Base-by-base conservation (phyloP, 2,329 filamentous ascomycete genomes). In the Microdochium trichocladiopsis region DNA sequence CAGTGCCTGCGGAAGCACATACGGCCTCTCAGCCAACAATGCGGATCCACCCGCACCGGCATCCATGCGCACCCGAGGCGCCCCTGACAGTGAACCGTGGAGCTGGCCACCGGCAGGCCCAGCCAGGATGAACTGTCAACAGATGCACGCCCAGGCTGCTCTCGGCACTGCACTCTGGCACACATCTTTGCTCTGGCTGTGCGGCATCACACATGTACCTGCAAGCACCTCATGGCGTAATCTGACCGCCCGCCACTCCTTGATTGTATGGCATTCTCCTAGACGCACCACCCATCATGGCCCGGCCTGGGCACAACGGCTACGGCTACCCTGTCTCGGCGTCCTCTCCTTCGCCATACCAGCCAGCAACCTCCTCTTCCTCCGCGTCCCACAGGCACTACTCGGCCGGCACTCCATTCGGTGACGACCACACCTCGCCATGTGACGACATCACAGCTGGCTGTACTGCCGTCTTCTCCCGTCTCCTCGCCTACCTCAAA, bases 401-500 rank as follows among this genome's bases (percentile, higher is more conserved):
- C 50, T 51, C 57, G 22, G 55, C 55, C 50, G 62, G 61, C 43
- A 16, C 33, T 4, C 12, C 33, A 8, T 45, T 45, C 18, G 41
- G 61, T 53, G 57, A 62, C 54, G 61, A 69, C 31, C 61, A 66
- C 50, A 64, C 61, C 33, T 71, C 69, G 18, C 63, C 67, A 41
- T 55, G 70, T 54, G 70, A 72, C 57, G 68, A 72, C 60, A 59
- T 70, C 49, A 55, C 63, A 33, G 61, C 65, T 48, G 56, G 64
- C 23, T 36, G 61, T 12, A 59, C 57, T 52, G 61, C 57, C 4
- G 57, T 67, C 36, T 48, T 63, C 31, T 66, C 62, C 45, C 63
- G 64, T 47, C 45, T 72, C n/a, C 67, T 67, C 63, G 59, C 61
- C n/a, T 79, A 76, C 66, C 65, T 66, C 52, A 62, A 66, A 33